Conservation (phyloP, 2,329 filamentous ascomycete species). For the Verticillium zaregamsianum region DNA sequence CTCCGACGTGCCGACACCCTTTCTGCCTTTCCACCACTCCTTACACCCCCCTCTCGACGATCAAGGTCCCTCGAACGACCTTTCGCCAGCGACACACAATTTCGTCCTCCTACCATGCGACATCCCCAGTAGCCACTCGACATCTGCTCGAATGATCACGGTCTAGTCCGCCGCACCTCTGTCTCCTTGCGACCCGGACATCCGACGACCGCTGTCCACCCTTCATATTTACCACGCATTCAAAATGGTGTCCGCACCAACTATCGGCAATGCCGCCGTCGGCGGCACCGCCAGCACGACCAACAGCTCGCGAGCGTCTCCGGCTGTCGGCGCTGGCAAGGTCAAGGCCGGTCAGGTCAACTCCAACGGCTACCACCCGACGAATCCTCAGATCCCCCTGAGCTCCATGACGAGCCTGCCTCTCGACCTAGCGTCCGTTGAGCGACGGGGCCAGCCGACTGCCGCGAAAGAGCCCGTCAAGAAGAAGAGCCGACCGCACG, state of each 20-base stretch:
- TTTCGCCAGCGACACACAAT: background rate
- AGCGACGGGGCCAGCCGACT: constrained; percentile 80
- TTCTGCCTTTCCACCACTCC: background rate
- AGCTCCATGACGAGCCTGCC: constrained; percentile 56
- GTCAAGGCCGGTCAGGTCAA: constrained; percentile 47
- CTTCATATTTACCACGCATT: constrained; percentile 1
- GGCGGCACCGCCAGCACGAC: constrained; percentile 35
- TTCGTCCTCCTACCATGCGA: background rate
- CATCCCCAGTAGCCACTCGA: background rate
- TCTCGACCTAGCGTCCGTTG: constrained; percentile 83
- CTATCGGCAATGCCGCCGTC: constrained; percentile 28
- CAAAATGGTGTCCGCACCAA: constrained; percentile 36
- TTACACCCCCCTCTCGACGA: background rate
- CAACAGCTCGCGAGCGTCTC: constrained; percentile 49
- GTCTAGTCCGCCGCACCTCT: background rate
- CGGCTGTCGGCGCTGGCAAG: constrained; percentile 40
- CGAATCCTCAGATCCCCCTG: constrained; percentile 46
- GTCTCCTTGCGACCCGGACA: background rate
- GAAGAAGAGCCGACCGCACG: constrained; percentile 75
- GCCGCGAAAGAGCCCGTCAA: constrained; percentile 72
- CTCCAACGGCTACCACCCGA: constrained; percentile 48
- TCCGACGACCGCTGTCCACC: background rate
- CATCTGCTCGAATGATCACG: background rate
- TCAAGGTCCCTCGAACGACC: background rate
- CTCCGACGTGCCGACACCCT: background rate